Evolutionary conservation across 352 stramenopile genomes (phyloP).

Genomic region (Aphanomyces stellatus): DNA sequence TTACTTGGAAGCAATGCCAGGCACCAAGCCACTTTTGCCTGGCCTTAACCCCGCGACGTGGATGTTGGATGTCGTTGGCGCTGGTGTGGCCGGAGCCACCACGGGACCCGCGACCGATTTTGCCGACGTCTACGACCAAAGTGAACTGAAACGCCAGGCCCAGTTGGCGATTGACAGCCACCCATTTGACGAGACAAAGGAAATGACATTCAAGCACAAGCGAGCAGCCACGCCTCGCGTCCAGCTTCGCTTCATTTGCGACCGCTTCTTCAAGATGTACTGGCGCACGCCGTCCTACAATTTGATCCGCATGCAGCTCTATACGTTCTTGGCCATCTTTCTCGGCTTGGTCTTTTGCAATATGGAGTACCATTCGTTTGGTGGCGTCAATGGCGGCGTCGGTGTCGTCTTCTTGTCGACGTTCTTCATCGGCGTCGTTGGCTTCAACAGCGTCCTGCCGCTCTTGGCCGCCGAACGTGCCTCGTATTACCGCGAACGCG

Average conservation of each 20-base stretch:
- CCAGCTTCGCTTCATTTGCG: constrained; percentile 18
- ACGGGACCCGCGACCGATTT: constrained; percentile 28
- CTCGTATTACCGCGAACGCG: constrained; percentile 85
- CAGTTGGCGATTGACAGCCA: constrained; percentile 48
- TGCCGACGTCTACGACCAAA: constrained; percentile 29
- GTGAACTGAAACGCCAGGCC: constrained; percentile 26
- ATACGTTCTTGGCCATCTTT: constrained; percentile 63
- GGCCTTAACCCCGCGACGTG: constrained; percentile 74
- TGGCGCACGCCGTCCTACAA: constrained; percentile 84
- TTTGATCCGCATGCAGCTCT: constrained; percentile 61
- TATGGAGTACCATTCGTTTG: constrained; percentile 37
- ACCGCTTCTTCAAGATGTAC: constrained; percentile 33
- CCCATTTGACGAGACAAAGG: constrained; percentile 2
- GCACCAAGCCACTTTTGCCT: constrained; percentile 24
- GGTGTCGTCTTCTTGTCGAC: constrained; percentile 81
- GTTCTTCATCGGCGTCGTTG: constrained; percentile 72
- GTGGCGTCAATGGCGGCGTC: constrained; percentile 45
- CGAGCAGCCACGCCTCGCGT: constrained; percentile 22
- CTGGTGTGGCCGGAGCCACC: constrained; percentile 26
- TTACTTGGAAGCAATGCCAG: constrained; percentile 31
- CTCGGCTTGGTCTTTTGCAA: constrained; percentile 65
- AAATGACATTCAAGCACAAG: constrained; percentile 30
- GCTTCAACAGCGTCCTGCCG: constrained; percentile 62
- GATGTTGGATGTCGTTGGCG: constrained; percentile 71
- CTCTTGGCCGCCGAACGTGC: constrained; percentile 78